Evolutionary conservation across 2,329 filamentous ascomycete species (phyloP).

Genomic region (Aspergillus proliferans): DNA sequence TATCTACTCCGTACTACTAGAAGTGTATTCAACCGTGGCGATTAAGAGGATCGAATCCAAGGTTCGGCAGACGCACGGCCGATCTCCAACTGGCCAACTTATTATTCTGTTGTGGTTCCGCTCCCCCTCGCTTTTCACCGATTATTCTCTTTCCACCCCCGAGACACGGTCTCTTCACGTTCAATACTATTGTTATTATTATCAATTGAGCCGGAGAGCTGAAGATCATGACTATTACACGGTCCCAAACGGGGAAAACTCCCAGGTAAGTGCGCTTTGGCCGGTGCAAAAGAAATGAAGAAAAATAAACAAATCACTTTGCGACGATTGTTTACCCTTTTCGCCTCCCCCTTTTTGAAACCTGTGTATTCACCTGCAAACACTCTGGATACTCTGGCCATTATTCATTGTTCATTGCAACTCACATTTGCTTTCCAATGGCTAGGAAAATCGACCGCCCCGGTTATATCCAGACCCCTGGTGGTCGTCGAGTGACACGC

Average conservation of each 20-base stretch:
- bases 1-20: too few species aligned
- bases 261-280: constrained; percentile 39
- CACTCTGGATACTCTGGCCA: neutral
- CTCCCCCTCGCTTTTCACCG: constrained; percentile 6
- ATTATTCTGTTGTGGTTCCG: neutral
- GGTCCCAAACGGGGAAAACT: constrained; percentile 48
- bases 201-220: neutral
- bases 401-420: neutral
- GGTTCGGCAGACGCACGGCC: neutral
- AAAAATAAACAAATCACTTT: constrained; percentile 1
- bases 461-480: constrained; percentile 49
- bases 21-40: too few species aligned
- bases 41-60: too few species aligned
- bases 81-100: neutral
- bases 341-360: constrained; percentile 2
- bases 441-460: constrained; percentile 47
- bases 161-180: neutral
- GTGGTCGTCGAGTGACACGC: constrained; percentile 36
- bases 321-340: constrained; percentile 8
- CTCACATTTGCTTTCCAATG: constrained; percentile 1
- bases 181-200: neutral
- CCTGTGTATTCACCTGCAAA: neutral
- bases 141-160: neutral
- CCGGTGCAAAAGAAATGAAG: neutral
- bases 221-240: constrained; percentile 41